Conservation (phyloP, 805 yeast species). For the Candida maris region DNA sequence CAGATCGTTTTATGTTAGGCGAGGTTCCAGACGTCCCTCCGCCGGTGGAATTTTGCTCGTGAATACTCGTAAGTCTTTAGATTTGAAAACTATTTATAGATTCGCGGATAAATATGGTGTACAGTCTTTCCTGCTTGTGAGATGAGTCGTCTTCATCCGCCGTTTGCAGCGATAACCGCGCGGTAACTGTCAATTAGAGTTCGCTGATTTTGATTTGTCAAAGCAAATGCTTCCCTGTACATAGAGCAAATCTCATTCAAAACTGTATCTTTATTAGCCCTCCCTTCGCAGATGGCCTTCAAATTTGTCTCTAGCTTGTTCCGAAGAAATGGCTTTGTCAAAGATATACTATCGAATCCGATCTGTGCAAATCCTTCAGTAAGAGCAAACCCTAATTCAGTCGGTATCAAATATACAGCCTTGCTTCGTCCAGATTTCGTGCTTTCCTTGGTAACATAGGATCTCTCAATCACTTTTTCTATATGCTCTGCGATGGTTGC, state of each 20-base stretch:
- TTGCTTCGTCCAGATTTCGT: constrained; percentile 35
- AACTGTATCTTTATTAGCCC: constrained; percentile 49
- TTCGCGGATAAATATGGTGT: too few relatives aligned
- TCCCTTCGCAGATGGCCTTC: constrained; percentile 66
- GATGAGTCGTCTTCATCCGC: too few relatives aligned
- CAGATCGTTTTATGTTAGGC: constrained; percentile 51
- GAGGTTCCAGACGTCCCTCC: constrained; percentile 72
- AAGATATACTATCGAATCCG: constrained; percentile 63
- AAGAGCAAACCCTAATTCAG: constrained; percentile 78
- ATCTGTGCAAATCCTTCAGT: constrained; percentile 85
- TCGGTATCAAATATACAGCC: constrained; percentile 59
- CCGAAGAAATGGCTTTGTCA: constrained; percentile 87
- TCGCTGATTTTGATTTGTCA: constrained; percentile 40
- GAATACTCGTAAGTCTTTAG: too few relatives aligned
- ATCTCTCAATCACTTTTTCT: constrained; percentile 66
- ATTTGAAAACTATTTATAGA: too few relatives aligned
- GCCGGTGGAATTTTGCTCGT: constrained; percentile 50
- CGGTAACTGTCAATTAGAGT: constrained; percentile 35
- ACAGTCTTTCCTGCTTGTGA: too few relatives aligned
- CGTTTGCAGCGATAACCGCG: constrained; percentile 12
- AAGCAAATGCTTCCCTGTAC: constrained; percentile 59
- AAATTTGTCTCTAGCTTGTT: constrained; percentile 68
- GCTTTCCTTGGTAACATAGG: constrained; percentile 53
- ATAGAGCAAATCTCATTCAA: constrained; percentile 48
- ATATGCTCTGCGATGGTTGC: constrained; percentile 99